Percentiles rank a stretch among this genome's conserved stretches.
Conservation (phyloP, 1,284 basidiomycete species). For the Erythrobasidium hasegawianum region DNA sequence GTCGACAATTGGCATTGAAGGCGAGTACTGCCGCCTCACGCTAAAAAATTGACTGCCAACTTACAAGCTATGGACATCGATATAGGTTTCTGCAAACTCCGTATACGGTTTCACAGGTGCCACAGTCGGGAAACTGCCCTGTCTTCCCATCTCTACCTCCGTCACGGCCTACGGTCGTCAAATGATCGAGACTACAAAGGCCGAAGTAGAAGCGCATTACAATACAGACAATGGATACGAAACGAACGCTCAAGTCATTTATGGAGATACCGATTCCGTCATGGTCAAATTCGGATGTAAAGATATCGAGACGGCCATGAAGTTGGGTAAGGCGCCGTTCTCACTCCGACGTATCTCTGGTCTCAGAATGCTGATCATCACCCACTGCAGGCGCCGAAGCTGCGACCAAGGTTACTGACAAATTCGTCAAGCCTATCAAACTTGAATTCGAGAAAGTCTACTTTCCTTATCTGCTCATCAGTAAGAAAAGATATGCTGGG, state of each 20-base stretch:
- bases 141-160: conserved; percentile 87
- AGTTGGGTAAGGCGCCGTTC: conserved; percentile 71
- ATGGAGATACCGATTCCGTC: conserved; percentile 96
- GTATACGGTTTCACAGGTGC: conserved; percentile 97
- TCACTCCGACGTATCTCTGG: no score
- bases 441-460: conserved; percentile 98
- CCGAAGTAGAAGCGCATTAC: conserved; percentile 84
- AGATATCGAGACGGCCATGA: conserved; percentile 80
- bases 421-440: conserved; percentile 92
- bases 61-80: no score
- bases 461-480: conserved; percentile 92
- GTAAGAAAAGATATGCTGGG: conserved; percentile 94
- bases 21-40: conserved; percentile 54
- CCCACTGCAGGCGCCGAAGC: conserved; percentile 96
- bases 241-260: conserved; percentile 86
- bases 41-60: no score
- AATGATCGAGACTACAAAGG: conserved; percentile 94
- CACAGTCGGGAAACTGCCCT: conserved; percentile 89
- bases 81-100: conserved; percentile 89
- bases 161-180: conserved; percentile 88
- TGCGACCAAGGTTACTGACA: conserved; percentile 80
- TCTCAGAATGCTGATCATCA: no score
- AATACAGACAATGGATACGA: conserved; percentile 75
- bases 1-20: conserved; percentile 63
- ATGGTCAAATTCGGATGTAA: conserved; percentile 92